Evolutionary conservation across 306 rosid species (phyloP), one percentile per base, ranked within the genome.

Genomic region (Begonia loranthoides): DNA sequence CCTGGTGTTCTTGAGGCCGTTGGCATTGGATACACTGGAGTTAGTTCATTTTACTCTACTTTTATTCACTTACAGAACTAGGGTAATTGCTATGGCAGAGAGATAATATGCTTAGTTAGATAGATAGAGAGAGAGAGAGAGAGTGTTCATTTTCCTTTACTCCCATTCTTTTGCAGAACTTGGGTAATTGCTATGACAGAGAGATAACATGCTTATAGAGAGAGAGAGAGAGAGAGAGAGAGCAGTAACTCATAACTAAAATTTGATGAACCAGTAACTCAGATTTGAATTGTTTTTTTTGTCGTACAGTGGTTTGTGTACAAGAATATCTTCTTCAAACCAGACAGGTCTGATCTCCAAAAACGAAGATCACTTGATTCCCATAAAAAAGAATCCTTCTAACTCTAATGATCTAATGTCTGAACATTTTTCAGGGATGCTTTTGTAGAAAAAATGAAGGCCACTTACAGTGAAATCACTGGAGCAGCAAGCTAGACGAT

Each of bases 11-110:
- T 89, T 65, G 97, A 89, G 66, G 52, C 85, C 45, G 81, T 79
- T 41, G 97, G 97, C 62, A 85, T 89, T 66, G 97, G 94, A 57
- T 89, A 77, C 65, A 51, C 85, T 34, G 97, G 95, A 75, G 97
- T 90, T 67, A 70, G 94, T 67, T 56, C 36, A 28, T 3, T 28
- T 28, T 34, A 41, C 54, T 14, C 47, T 1, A 43, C 36, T 28
- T 13, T 54, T 51, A 49, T 54, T 65, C 22, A 41, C 40, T 58
- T 19, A 19, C 3, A 28, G 36, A 28, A 28, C 36, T 28, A 7
- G 22, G 3, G 22, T 19, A 19, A 19, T 19, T 19, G 22, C 22
- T 4, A 1, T 19, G 22, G 22, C 22, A 19, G 36, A 28, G 9
- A 28, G 36, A 28, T 28, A 28, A 28, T 28, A 28, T 3, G 36